Percentiles rank a stretch among this genome's conserved stretches.
These are phyloP conservation scores for Malassezia furfur DNA, from an alignment of 1,284 basidiomycete species.

Conservation along the genomic window DNA sequence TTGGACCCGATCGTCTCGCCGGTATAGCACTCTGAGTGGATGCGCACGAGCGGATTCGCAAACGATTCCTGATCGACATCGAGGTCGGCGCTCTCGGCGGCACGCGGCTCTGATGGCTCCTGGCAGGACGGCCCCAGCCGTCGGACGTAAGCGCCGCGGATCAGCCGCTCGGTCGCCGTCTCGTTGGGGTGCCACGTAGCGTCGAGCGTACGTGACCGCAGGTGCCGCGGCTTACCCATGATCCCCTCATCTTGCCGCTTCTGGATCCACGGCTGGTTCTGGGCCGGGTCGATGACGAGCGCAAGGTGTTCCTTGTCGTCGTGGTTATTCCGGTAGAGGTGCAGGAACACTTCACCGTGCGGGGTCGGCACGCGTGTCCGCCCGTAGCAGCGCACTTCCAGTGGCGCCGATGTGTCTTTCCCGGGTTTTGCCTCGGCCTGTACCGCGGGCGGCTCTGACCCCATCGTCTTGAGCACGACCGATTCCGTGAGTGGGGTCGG, in stretches of 20 bases:
- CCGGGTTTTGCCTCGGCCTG: neutral
- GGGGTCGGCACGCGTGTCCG: constrained; percentile 93
- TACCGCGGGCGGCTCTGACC: neutral
- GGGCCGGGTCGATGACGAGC: constrained; percentile 67
- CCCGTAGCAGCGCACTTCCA: constrained; percentile 72
- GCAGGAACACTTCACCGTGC: constrained; percentile 84
- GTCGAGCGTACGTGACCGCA: constrained; percentile 75
- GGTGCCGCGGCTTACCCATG: constrained; percentile 41
- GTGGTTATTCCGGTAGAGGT: constrained; percentile 78
- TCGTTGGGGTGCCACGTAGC: constrained; percentile 75
- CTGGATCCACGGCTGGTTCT: constrained; percentile 29
- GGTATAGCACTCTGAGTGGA: constrained; percentile 97
- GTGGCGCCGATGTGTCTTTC: constrained; percentile 24
- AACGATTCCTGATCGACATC: neutral
- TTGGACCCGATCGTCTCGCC: constrained; percentile 97
- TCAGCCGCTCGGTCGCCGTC: constrained; percentile 85
- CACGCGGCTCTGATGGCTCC: constrained; percentile 51
- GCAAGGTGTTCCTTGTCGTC: constrained; percentile 94
- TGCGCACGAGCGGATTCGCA: constrained; percentile 67
- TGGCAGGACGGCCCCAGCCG: constrained; percentile 60
- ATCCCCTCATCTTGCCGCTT: constrained; percentile 15
- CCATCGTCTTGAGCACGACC: neutral
- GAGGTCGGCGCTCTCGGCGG: constrained; percentile 17
- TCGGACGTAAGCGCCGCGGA: constrained; percentile 86
- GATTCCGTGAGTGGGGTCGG: neutral